Percentiles rank a stretch among this genome's conserved stretches.
Evolutionary conservation across 2,329 filamentous ascomycete species (phyloP).

Genomic region (Stemphylium lycopersici): DNA sequence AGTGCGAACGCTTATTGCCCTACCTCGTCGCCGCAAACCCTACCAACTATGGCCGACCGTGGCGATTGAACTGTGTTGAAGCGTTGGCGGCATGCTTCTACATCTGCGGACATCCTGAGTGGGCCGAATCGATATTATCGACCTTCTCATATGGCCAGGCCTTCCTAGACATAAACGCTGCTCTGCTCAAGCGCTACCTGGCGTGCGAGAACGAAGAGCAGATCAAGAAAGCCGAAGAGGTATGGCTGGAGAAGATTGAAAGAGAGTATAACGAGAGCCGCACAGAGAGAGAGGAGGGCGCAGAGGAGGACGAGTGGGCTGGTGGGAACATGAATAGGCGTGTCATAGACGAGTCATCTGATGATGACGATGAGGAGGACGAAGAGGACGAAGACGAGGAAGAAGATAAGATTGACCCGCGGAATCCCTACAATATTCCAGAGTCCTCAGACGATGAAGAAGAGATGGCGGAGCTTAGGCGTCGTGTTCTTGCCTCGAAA

Average conservation of each 20-base stretch:
- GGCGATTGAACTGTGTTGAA: conserved; percentile 94
- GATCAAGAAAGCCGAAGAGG: conserved; percentile 82
- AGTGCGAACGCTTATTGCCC: conserved; percentile 81
- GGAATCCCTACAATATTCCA: conserved; percentile 77
- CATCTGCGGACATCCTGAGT: conserved; percentile 90
- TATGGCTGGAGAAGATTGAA: conserved; percentile 89
- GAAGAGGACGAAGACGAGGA: conserved; percentile 51
- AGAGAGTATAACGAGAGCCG: conserved; percentile 84
- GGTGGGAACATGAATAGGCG: conserved; percentile 84
- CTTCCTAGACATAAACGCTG: conserved; percentile 89
- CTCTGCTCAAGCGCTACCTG: conserved; percentile 82
- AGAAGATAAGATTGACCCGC: conserved; percentile 54
- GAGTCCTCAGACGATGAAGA: conserved; percentile 78
- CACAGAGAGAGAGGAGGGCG: conserved; percentile 63
- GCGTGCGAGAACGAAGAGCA: conserved; percentile 80
- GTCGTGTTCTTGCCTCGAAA: conserved; percentile 89
- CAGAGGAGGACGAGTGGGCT: conserved; percentile 80
- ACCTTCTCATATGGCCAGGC: conserved; percentile 88
- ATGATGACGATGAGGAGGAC: conserved; percentile 56
- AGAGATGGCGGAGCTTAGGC: conserved; percentile 90
- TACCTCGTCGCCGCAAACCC: conserved; percentile 97
- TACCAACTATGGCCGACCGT: conserved; percentile 96
- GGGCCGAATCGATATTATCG: conserved; percentile 82
- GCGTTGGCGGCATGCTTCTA: conserved; percentile 90
- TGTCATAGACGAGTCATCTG: conserved; percentile 49